Base-by-base conservation (phyloP, 176 grass and related monocot genomes). In the Lolium rigidum region DNA sequence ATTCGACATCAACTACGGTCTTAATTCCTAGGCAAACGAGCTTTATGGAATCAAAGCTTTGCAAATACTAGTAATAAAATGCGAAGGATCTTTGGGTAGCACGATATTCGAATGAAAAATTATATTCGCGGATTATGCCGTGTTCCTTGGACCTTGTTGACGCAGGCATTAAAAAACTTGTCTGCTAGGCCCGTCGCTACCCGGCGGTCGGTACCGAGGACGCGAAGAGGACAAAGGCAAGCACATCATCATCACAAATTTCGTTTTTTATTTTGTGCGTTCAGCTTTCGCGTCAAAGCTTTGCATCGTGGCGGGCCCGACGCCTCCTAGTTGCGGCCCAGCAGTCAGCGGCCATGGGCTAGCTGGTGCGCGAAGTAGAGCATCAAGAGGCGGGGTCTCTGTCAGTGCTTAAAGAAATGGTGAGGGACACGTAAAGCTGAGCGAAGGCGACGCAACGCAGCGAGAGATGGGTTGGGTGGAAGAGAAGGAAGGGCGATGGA, bases 311-410 rank as follows among this genome's bases (percentile, higher is more conserved):
- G n/a, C 43, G 70, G 43, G 43, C 0, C 43, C 64, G 28, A 3
- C 6, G 31, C 2, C 57, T 3, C 1, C 64, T 6, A 8, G 0
- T 2, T 13, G 15, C 6, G 67, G 9, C 41, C 70, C 41, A 24
- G 20, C 41, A 9, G 10, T 48, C 43, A 12, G 64, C 5, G 9
- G 5, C 20, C 3, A 1, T 4, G 10, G 4, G 1, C 0, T 9
- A 18, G 1, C 2, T 4, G 15, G 4, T 12, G 4, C 10, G 2
- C 2, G 18, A 3, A 0, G 18, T 0, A 3, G 0, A 38, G 69
- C 47, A 21, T 22, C 0, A 0, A 72, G n/a, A n/a, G n/a, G n/a
- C n/a, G 28, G 1, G 0, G 41, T 72, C 70, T 1, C 9, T 1
- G 7, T 58, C 56, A n/a, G 56, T 58, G 56, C 18, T 9, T n/a